These are phyloP conservation scores for Colletotrichum tropicicola DNA, from an alignment of 2,329 filamentous ascomycete genomes.

Conservation along the genomic window DNA sequence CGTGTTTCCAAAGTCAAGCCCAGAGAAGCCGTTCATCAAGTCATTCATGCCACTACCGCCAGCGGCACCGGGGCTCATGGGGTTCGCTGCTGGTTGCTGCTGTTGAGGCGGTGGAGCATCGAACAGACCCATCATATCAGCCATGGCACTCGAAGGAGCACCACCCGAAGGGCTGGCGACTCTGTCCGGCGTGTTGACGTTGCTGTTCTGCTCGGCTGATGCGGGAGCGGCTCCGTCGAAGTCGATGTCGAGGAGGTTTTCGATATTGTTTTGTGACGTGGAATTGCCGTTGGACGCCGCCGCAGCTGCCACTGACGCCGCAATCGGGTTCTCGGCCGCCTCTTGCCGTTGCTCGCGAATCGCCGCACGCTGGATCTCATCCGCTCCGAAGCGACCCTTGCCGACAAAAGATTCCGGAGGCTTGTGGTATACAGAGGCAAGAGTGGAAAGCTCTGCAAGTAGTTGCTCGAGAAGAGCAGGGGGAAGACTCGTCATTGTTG, in stretches of 20 bases:
- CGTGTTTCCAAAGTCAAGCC: slow-evolving; percentile 76
- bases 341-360: slow-evolving; percentile 97
- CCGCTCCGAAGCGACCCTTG: slow-evolving; percentile 91
- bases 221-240: slow-evolving; percentile 94
- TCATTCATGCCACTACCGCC: slow-evolving; percentile 77
- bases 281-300: slow-evolving; percentile 65
- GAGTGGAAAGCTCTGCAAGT: slow-evolving; percentile 89
- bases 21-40: slow-evolving; percentile 88
- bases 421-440: slow-evolving; percentile 98
- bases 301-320: slow-evolving; percentile 79
- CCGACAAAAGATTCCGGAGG: slow-evolving; percentile 98
- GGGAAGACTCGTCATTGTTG: slow-evolving; percentile 91
- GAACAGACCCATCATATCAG: slow-evolving; percentile 76
- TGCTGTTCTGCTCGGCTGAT: slow-evolving; percentile 71
- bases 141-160: slow-evolving; percentile 58
- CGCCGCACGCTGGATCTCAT: slow-evolving; percentile 92
- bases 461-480: slow-evolving; percentile 86
- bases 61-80: slow-evolving; percentile 31
- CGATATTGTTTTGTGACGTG: slow-evolving; percentile 77
- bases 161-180: slow-evolving; percentile 68
- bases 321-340: slow-evolving; percentile 91
- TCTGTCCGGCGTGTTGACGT: slow-evolving; percentile 72
- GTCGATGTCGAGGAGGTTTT: slow-evolving; percentile 95
- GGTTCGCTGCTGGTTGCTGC: slow-evolving; percentile 47
- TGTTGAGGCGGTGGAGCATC: slow-evolving; percentile 68